These are phyloP conservation scores for Solanum sparsipilum DNA, from an alignment of 257 asterid species.

Conservation along the genomic window DNA sequence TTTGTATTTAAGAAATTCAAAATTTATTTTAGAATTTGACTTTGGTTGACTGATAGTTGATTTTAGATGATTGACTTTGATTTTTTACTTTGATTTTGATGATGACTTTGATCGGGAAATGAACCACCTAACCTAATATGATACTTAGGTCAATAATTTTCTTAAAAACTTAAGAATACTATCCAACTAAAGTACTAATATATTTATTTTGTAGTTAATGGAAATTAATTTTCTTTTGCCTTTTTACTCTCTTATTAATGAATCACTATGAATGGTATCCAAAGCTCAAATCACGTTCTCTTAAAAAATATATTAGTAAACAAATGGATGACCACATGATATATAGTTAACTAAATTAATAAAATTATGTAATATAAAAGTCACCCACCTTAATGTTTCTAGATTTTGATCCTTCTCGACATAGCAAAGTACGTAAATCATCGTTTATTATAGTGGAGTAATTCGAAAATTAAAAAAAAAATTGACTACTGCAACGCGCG, in stretches of 20 bases:
- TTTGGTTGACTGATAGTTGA: not conserved
- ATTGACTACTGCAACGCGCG: fast-evolving
- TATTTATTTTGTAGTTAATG: not conserved
- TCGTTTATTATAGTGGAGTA: no score
- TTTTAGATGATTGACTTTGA: not conserved
- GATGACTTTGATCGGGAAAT: no score
- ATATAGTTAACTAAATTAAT: not conserved
- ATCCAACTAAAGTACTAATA: not conserved
- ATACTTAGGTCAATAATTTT: not conserved
- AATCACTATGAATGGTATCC: not conserved
- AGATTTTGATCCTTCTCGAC: not conserved
- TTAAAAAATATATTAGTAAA: not conserved
- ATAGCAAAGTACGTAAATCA: no score
- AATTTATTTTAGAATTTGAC: not conserved
- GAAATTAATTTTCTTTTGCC: not conserved
- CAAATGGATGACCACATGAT: not conserved
- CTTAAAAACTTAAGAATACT: no score
- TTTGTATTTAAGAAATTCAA: no score
- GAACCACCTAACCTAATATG: not conserved
- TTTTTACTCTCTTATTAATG: not conserved
- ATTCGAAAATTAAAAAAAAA: no score
- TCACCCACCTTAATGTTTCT: not conserved
- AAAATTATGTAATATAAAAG: not conserved
- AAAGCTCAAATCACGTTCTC: not conserved
- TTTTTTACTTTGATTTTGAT: not conserved